Percentiles rank a stretch among this genome's conserved stretches.
phyloP scores from a whole-genome alignment of 2,329 filamentous ascomycete genomes.

The Curvularia verruculosa region DNA sequence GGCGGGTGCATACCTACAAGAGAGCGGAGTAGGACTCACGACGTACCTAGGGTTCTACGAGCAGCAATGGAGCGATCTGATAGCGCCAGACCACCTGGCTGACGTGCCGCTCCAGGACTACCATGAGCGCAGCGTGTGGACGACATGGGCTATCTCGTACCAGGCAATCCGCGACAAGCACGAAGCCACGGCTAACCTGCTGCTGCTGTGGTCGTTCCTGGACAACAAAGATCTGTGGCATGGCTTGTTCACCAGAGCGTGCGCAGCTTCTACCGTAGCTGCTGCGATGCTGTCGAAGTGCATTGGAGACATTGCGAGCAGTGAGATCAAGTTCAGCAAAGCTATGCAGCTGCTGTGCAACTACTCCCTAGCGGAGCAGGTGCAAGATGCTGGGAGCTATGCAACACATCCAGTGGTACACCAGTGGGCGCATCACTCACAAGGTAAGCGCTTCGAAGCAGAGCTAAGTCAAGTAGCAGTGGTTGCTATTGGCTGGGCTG shows the following conservation, averaged over 20 bases:
- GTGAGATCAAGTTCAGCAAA: constrained; percentile 23
- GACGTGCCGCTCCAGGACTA: constrained; percentile 32
- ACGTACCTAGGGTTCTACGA: constrained; percentile 35
- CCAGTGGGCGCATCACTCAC: constrained; percentile 20
- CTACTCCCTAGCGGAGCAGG: constrained; percentile 34
- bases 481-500: constrained; percentile 19
- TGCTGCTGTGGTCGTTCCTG: constrained; percentile 39
- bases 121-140: constrained; percentile 34
- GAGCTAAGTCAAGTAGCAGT: constrained; percentile 18
- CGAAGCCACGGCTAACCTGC: constrained; percentile 27
- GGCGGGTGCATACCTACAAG: constrained; percentile 29
- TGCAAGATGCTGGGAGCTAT: constrained; percentile 17
- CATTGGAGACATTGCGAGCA: constrained; percentile 19
- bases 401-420: constrained; percentile 29
- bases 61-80: constrained; percentile 34
- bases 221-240: constrained; percentile 37
- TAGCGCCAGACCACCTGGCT: constrained; percentile 11
- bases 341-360: constrained; percentile 29
- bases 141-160: constrained; percentile 43
- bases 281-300: constrained; percentile 19
- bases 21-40: constrained; percentile 22
- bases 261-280: constrained; percentile 4
- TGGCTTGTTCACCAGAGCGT: constrained; percentile 26
- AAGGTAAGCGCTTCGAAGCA: constrained; percentile 18
- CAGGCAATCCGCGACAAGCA: constrained; percentile 31